Evolutionary conservation across 2,329 filamentous ascomycete genomes (phyloP).

Genomic region (Penicillium brasilianum): DNA sequence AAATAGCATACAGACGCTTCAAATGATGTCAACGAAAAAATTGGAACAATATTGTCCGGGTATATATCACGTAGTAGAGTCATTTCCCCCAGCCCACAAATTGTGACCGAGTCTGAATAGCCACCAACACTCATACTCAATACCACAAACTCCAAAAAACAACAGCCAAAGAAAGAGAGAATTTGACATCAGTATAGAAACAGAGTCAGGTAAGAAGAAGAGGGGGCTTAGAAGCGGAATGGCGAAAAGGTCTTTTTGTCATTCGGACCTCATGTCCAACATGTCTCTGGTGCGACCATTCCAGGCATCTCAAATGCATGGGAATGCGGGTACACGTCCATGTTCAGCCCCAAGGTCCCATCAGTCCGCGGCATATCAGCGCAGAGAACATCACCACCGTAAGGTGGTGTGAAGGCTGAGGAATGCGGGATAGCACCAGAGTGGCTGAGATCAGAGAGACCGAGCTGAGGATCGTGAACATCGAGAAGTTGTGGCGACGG

Average conservation of each 20-base stretch:
- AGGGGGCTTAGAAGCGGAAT: constrained; percentile 1
- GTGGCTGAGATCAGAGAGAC: constrained; percentile 39
- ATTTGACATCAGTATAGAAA: constrained; percentile 6
- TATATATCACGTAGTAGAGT: constrained; percentile 23
- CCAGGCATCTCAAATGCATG: constrained; percentile 40
- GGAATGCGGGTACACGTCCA: constrained; percentile 41
- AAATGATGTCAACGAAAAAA: constrained; percentile 14
- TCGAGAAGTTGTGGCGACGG: constrained; percentile 45
- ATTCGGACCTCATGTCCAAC: constrained; percentile 39
- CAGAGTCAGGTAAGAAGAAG: constrained; percentile 10
- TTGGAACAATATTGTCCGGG: constrained; percentile 18
- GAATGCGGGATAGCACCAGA: constrained; percentile 40
- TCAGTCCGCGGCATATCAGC: constrained; percentile 37
- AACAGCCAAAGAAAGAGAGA: neutral
- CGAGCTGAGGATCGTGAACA: constrained; percentile 37
- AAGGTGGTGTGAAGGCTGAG: constrained; percentile 46
- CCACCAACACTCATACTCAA: constrained; percentile 27
- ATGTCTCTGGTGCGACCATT: constrained; percentile 42
- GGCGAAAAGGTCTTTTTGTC: neutral
- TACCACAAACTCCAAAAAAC: constrained; percentile 10
- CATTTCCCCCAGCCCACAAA: constrained; percentile 12
- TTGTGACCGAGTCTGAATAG: neutral
- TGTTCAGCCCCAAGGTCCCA: constrained; percentile 32
- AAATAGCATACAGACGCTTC: constrained; percentile 12
- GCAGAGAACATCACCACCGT: constrained; percentile 41